Percentiles rank a stretch among this genome's conserved stretches.
phyloP scores from a whole-genome alignment of 2,329 filamentous ascomycete genomes.

The Fusarium devonianum region DNA sequence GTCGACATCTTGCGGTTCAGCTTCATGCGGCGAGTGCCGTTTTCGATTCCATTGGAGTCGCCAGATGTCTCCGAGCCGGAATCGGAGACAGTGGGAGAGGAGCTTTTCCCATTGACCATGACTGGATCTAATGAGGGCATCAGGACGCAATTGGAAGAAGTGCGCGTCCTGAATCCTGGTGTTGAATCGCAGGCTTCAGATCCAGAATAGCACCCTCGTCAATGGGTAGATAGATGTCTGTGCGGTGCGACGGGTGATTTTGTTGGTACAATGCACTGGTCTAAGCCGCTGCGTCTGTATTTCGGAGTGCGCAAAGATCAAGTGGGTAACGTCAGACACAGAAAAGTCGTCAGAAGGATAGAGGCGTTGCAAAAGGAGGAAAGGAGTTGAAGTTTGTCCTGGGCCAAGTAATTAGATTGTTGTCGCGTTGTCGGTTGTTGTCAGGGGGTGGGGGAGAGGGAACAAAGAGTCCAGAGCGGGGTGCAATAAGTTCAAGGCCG shows the following conservation, averaged over 20 bases:
- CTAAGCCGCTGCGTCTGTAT: background rate
- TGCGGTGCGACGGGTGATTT: constrained; percentile 2
- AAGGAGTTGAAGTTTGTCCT: constrained; percentile 18
- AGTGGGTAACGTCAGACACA: constrained; percentile 13
- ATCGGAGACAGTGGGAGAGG: constrained; percentile 35
- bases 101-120: constrained; percentile 36
- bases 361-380: constrained; percentile 8
- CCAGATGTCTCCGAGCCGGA: constrained; percentile 38
- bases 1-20: constrained; percentile 65
- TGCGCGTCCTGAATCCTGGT: constrained; percentile 21
- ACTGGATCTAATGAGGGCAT: constrained; percentile 34
- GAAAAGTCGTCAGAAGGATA: background rate
- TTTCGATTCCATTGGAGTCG: constrained; percentile 46
- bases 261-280: constrained; percentile 3
- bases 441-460: constrained; percentile 32
- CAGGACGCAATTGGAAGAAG: constrained; percentile 14
- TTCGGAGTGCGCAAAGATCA: constrained; percentile 4
- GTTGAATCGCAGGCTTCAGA: constrained; percentile 16
- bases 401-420: constrained; percentile 26
- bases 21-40: constrained; percentile 48
- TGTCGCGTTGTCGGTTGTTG: constrained; percentile 17
- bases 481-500: constrained; percentile 28
- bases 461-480: constrained; percentile 29
- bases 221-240: constrained; percentile 14
- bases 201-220: constrained; percentile 24